These are phyloP conservation scores for Ichthyophthirius multifiliis DNA, from an alignment of 169 alveolate genomes.

Conservation along the genomic window DNA sequence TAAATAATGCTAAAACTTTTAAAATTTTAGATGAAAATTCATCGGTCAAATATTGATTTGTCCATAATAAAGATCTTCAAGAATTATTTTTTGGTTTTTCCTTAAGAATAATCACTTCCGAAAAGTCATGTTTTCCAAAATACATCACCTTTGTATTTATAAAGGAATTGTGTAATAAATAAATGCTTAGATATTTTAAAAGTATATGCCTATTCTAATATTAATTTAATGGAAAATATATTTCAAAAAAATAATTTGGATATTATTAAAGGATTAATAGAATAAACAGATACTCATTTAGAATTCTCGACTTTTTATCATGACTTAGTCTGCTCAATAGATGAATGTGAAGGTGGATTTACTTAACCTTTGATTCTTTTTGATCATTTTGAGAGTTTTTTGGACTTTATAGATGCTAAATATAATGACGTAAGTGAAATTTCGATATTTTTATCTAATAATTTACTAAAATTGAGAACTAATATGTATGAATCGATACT, in stretches of 20 bases:
- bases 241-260: neutral
- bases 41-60: neutral
- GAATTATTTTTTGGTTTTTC: neutral
- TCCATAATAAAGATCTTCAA: neutral
- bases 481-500: slow-evolving; percentile 6
- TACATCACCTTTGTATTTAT: neutral
- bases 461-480: neutral
- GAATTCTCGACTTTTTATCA: neutral
- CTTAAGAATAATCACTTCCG: neutral
- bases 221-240: neutral
- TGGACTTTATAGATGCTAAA: neutral
- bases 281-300: neutral
- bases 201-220: neutral
- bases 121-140: neutral
- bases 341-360: neutral
- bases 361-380: neutral
- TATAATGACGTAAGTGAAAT: neutral
- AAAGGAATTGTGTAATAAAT: neutral
- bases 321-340: neutral
- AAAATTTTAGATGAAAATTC: neutral
- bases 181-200: neutral
- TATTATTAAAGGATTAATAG: neutral
- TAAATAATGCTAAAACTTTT: too few species aligned
- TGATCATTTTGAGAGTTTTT: neutral
- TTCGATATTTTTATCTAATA: neutral